These are phyloP conservation scores for Apophysomyces elegans DNA, from an alignment of 371 early-diverging fungal species.

Conservation along the genomic window DNA sequence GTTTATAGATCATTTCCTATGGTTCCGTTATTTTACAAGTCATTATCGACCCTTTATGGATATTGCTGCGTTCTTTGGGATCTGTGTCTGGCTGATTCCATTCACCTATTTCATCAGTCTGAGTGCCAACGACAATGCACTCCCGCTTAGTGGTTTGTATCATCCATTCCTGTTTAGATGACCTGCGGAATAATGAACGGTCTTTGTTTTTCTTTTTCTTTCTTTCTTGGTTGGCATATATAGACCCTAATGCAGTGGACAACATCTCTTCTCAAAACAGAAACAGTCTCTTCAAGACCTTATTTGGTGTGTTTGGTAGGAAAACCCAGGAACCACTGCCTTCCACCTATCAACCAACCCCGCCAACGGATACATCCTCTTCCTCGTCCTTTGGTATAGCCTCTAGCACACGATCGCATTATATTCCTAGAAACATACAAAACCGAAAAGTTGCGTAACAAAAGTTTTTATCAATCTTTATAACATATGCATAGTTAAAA, in stretches of 20 bases:
- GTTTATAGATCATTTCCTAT: constrained; percentile 80
- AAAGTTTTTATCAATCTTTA: not conserved
- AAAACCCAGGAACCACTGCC: constrained; percentile 13
- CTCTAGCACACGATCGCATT: not conserved
- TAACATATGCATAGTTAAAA: not conserved
- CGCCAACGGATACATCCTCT: constrained; percentile 9
- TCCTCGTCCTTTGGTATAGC: not conserved
- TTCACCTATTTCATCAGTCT: constrained; percentile 87
- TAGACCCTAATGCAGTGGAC: constrained; percentile 22
- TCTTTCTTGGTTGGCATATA: not conserved
- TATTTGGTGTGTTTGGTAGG: constrained; percentile 20
- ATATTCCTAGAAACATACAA: constrained; percentile 7
- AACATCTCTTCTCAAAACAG: constrained; percentile 25
- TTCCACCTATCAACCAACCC: not conserved
- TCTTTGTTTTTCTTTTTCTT: not conserved
- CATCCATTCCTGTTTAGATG: not conserved
- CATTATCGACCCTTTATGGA: constrained; percentile 73
- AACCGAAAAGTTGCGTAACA: constrained; percentile 27
- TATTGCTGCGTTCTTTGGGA: constrained; percentile 85
- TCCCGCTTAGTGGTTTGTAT: constrained; percentile 68
- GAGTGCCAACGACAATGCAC: constrained; percentile 83
- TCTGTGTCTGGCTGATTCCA: constrained; percentile 88
- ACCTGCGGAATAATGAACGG: not conserved
- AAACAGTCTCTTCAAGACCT: constrained; percentile 23
- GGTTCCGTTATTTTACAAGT: constrained; percentile 83